Conservation (phyloP, 805 yeast genomes). For the Ogataea glucozyma region DNA sequence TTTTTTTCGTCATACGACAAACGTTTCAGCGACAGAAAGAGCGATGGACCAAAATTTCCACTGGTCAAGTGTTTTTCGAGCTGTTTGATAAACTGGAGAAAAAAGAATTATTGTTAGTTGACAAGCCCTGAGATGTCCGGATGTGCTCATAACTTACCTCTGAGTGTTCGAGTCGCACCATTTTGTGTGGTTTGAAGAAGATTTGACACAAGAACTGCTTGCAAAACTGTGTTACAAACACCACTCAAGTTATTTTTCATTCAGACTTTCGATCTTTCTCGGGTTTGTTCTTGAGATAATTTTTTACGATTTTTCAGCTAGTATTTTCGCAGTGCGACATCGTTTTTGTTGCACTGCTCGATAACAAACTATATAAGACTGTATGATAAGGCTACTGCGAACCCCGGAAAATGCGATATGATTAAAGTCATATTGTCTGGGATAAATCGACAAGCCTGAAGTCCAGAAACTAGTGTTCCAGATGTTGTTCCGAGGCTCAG, state of each 20-base stretch:
- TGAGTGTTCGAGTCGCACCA: slow-evolving; percentile 25
- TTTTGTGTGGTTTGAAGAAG: background rate
- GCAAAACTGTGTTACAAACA: too few relatives aligned
- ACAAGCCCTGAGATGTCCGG: background rate
- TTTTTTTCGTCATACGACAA: slow-evolving; percentile 30
- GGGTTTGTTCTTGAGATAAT: background rate
- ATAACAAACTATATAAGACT: too few relatives aligned
- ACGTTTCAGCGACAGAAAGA: slow-evolving; percentile 63
- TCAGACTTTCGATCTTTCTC: background rate
- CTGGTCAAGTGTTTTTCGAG: slow-evolving; percentile 22
- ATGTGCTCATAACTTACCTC: slow-evolving; percentile 29
- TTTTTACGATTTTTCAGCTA: background rate
- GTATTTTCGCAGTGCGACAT: background rate
- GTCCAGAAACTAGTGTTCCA: too few relatives aligned
- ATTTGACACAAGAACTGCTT: too few relatives aligned
- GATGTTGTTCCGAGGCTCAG: too few relatives aligned
- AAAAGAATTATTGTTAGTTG: slow-evolving; percentile 8
- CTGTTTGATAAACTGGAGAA: slow-evolving; percentile 30
- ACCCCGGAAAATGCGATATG: too few relatives aligned
- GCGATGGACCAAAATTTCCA: slow-evolving; percentile 44
- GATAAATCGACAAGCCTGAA: too few relatives aligned
- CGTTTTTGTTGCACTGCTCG: background rate
- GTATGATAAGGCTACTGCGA: too few relatives aligned
- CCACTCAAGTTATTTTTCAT: too few relatives aligned
- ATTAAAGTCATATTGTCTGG: too few relatives aligned